Evolutionary conservation across 139 green algal genomes (phyloP).

Genomic region (Asterochloris sp.): DNA sequence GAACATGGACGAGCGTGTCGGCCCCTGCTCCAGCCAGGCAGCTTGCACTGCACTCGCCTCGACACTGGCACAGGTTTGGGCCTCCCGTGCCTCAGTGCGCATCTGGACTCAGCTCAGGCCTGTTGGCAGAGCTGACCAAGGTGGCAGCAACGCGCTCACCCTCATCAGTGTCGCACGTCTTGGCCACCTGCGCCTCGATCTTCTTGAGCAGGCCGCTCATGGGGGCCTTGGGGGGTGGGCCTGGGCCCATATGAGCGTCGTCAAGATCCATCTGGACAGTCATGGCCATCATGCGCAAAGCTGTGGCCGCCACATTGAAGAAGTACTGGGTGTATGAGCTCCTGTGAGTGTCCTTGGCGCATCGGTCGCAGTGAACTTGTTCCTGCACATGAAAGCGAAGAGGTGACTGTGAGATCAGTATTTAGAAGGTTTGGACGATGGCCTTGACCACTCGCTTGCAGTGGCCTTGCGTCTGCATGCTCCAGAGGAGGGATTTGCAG

Average conservation of each 20-base stretch:
- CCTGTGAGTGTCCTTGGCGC: constrained; percentile 9
- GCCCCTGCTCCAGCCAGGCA: not conserved
- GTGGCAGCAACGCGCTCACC: constrained; percentile 23
- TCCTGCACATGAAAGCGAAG: constrained; percentile 21
- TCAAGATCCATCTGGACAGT: not conserved
- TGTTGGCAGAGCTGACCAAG: too few species aligned
- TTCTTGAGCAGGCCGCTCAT: constrained; percentile 29
- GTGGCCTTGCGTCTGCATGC: not conserved
- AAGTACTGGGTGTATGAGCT: constrained; percentile 38
- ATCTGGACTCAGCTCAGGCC: too few species aligned
- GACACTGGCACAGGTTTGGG: not conserved
- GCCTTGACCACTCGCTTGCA: not conserved
- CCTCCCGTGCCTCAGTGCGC: too few species aligned
- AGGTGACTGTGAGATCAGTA: not conserved
- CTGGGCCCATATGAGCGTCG: not conserved
- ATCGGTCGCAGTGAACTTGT: constrained; percentile 37
- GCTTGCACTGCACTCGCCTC: not conserved
- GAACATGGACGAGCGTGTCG: too few species aligned
- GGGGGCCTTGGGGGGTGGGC: not conserved
- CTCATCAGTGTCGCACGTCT: constrained; percentile 61
- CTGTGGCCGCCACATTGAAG: constrained; percentile 19
- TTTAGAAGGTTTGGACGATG: not conserved
- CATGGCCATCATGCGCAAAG: not conserved
- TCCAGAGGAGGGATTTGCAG: not conserved
- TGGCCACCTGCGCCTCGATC: constrained; percentile 39